Evolutionary conservation across 768 basidiomycete genomes (phyloP), one percentile per base, ranked within the genome.

Genomic region (Mrakia hoshinonis): DNA sequence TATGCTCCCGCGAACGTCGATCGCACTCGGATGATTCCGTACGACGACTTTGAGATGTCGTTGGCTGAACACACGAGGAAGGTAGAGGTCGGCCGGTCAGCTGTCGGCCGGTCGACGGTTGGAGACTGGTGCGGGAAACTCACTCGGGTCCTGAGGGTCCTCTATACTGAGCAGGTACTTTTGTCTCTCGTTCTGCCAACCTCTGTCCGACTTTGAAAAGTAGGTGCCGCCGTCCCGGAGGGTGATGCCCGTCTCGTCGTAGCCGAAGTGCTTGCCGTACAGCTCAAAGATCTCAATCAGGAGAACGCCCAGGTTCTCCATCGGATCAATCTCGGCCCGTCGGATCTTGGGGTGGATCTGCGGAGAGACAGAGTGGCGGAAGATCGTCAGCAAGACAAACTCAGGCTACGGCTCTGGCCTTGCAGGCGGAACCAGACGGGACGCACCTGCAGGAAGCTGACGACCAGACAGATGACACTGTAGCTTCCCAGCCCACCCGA

Each of bases 241-340:
- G 15, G 91, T 92, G 74, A 99, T 91, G 11, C 95, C 95, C 3
- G 76, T 74, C 63, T 90, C 87, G 67, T 88, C 85, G 75, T 92
- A 96, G 79, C 94, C 93, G 84, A 97, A 98, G 78, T 87, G 87
- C 62, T 84, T 82, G 20, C 94, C 95, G 78, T 98, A 98, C 15
- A 95, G 83, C 82, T 98, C 94, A 77, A 98, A 96, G 78, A 98
- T 97, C 80, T 99, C 96, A 83, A 97, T 85, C 55, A 96, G 84
- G 68, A 99, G 81, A n/a, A 94, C 90, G 1, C 96, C 96, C 12
- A 98, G 83, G 77, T 98, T 98, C 76, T 85, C 83, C 74, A 87
- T 86, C 0, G 92, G 86, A 75, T 94, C 87, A 36, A 99, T 91
- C 79, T 94, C 91, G 0, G 87, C 90, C 68, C 86, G 80, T 49